Evolutionary conservation across 352 stramenopile genomes (phyloP), one percentile per base, ranked within the genome.

Genomic region (Globisporangium solare): DNA sequence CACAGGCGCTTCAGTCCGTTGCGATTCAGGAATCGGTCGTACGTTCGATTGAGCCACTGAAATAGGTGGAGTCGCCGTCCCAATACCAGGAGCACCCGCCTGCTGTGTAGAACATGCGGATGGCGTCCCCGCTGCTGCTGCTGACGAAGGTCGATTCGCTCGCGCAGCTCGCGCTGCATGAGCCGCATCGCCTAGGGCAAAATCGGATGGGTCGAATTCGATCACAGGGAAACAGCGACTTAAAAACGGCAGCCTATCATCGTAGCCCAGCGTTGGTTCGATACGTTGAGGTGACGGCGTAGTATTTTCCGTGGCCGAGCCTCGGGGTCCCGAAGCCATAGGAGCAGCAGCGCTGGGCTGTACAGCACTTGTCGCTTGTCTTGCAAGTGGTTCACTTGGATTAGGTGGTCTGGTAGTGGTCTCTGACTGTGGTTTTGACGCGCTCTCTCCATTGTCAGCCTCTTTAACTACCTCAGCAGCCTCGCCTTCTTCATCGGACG

Each of bases 401-500:
- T 3, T 35, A 35, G 27, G 15, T 57, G 39, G 21, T 37, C 27
- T 49, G 22, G 37, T 15, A 18, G 8, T 57, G 15, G 37, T 35
- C 27, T 35, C 27, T 35, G 27, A 35, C 27, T 35, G 27, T 35
- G 27, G 27, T 10, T 35, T 35, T 35, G 27, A 35, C 27, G 20
- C 52, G 40, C 7, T 43, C 6, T 22, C 46, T 10, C 12, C 47
- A 20, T 54, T 18, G 20, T 20, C 15, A 3, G 20, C 18, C 13
- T 1, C 24, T 56, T 35, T 35, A 12, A 5, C 24, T 27, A 21
- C n/a, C 11, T 54, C 20, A 8, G 41, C 17, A 22, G 50, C 56
- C 0, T 57, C 47, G 2, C 53, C 45, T 10, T 54, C 60, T 7
- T 71, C 67, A n/a, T 74, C 67, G 32, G 66, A 63, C 6, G 67